A percentile compares a stretch with the other conserved stretches of the same genome.
phyloP scores from a whole-genome alignment of 164 flowering plant genomes.

The Vitis rotundifolia region DNA sequence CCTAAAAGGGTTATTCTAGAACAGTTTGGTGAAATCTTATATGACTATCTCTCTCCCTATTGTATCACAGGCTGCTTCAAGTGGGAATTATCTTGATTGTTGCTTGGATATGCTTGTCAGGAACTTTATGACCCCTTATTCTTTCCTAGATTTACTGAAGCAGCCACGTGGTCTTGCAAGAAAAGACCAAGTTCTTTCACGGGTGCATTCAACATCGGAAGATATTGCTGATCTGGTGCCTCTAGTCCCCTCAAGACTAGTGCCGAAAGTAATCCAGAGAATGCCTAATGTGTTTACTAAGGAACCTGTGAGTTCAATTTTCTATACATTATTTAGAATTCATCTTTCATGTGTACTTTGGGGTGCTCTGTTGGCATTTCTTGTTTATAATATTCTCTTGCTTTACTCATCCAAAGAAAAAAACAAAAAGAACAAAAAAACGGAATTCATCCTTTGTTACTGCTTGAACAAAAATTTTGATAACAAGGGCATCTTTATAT shows the following conservation, averaged over 20 bases:
- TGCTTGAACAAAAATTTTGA: too few species aligned
- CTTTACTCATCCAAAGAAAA: too few species aligned
- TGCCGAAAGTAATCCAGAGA: slow-evolving; percentile 39
- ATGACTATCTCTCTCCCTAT: slow-evolving; percentile 2
- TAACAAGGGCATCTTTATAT: too few species aligned
- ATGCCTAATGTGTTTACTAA: slow-evolving; percentile 50
- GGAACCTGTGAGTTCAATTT: slow-evolving; percentile 51
- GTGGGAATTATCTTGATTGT: slow-evolving; percentile 59
- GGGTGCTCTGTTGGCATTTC: too few species aligned
- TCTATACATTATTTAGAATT: too few species aligned
- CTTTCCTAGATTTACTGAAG: slow-evolving; percentile 26
- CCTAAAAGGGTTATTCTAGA: too few species aligned
- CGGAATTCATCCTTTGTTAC: too few species aligned
- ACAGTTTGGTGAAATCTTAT: not conserved
- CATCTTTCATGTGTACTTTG: too few species aligned
- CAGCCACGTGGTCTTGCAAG: slow-evolving; percentile 46
- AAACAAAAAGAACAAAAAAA: too few species aligned
- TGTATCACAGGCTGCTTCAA: slow-evolving; percentile 64
- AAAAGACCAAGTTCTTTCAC: slow-evolving; percentile 70
- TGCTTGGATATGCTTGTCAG: slow-evolving; percentile 78
- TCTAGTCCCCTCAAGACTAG: slow-evolving; percentile 61
- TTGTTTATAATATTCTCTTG: too few species aligned
- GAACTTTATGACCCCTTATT: slow-evolving; percentile 66
- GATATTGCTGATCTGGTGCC: slow-evolving; percentile 67
- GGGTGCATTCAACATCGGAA: slow-evolving; percentile 67